phyloP scores from a whole-genome alignment of 306 rosid genomes.

The Delonix regia region DNA sequence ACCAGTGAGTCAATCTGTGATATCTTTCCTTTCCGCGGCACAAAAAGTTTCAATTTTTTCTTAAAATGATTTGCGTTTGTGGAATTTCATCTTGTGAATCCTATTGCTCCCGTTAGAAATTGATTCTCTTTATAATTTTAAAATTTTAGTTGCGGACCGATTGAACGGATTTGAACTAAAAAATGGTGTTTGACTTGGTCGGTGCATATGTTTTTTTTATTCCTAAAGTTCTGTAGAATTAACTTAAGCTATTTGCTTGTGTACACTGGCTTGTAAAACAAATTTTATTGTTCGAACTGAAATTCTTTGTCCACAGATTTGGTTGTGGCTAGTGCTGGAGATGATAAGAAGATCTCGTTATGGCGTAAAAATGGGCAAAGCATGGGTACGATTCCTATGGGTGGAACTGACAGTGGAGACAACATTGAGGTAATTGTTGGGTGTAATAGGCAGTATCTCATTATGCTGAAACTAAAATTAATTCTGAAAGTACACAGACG shows the following conservation, averaged over 20 bases:
- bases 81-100: background rate
- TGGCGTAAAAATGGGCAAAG: conserved; percentile 90
- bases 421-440: conserved; percentile 65
- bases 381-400: conserved; percentile 94
- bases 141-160: background rate
- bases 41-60: background rate
- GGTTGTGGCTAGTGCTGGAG: conserved; percentile 98
- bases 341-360: conserved; percentile 89
- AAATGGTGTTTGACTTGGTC: conserved; percentile 7
- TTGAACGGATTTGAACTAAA: background rate
- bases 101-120: background rate
- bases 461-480: background rate
- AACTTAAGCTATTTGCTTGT: background rate
- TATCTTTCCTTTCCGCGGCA: background rate
- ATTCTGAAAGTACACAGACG: background rate
- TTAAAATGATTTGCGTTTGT: conserved; percentile 34
- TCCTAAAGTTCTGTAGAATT: background rate
- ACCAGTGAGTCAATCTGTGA: conserved; percentile 64
- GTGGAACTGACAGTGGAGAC: conserved; percentile 81
- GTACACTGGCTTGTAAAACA: background rate
- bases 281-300: conserved; percentile 14
- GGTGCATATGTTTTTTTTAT: background rate
- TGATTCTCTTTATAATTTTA: background rate
- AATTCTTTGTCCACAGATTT: conserved; percentile 57
- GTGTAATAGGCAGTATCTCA: conserved; percentile 9